Conservation (phyloP, 768 basidiomycete species). For the Tremella yokohamensis region DNA sequence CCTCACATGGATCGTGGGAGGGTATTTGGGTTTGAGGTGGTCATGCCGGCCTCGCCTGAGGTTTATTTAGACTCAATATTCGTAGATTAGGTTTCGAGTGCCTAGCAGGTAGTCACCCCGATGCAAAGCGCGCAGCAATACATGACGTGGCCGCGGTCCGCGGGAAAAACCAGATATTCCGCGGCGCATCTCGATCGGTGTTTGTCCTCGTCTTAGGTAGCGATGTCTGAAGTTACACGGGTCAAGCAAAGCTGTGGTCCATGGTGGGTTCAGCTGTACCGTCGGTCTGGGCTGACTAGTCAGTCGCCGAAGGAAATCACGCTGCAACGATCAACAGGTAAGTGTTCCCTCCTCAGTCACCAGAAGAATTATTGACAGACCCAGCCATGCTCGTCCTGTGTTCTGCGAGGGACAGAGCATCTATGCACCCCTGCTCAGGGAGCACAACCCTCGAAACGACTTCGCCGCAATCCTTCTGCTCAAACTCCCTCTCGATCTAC, state of each 20-base stretch:
- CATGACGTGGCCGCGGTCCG: too few relatives aligned
- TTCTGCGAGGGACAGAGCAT: constrained; percentile 7
- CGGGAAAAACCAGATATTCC: too few relatives aligned
- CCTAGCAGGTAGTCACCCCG: too few relatives aligned
- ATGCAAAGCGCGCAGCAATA: too few relatives aligned
- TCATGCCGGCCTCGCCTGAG: constrained; percentile 5
- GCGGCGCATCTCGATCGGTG: too few relatives aligned
- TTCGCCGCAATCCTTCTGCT: not conserved
- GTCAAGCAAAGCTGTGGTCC: constrained; percentile 3
- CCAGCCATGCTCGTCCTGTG: constrained; percentile 21
- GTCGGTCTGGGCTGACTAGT: not conserved
- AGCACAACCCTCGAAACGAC: not conserved
- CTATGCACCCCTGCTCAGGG: not conserved
- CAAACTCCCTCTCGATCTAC: not conserved
- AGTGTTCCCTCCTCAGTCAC: not conserved
- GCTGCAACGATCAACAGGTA: not conserved
- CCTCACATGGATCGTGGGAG: constrained; percentile 3
- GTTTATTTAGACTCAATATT: not conserved
- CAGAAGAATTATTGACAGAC: not conserved
- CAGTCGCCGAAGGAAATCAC: not conserved
- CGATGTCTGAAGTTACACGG: not conserved
- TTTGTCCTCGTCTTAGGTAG: too few relatives aligned
- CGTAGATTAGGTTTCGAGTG: too few relatives aligned
- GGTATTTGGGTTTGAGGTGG: constrained; percentile 8
- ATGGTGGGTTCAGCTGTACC: not conserved